Percentiles rank a stretch among this genome's conserved stretches.
phyloP scores from a whole-genome alignment of 73 alveolate genomes.

The Uronychia binucleata region DNA sequence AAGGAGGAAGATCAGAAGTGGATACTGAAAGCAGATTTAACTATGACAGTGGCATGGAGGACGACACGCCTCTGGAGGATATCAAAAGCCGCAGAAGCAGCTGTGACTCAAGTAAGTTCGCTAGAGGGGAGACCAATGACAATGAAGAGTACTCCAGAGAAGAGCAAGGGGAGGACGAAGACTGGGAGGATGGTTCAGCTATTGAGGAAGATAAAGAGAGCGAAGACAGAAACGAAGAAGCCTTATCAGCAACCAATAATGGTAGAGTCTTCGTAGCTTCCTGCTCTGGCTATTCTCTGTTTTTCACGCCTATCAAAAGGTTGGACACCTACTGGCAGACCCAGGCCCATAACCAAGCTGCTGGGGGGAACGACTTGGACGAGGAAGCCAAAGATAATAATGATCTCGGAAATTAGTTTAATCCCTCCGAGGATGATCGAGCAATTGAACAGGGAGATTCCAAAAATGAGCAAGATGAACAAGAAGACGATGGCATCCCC shows the following conservation, averaged over 20 bases:
- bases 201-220: background rate
- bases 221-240: background rate
- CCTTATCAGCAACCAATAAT: background rate
- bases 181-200: background rate
- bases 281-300: background rate
- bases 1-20: background rate
- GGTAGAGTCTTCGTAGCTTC: background rate
- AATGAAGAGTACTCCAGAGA: background rate
- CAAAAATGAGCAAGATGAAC: background rate
- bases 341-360: background rate
- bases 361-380: background rate
- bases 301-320: background rate
- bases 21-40: background rate
- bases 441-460: too few species aligned
- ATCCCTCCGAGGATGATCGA: background rate
- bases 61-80: background rate
- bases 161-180: background rate
- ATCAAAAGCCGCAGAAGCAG: background rate
- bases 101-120: background rate
- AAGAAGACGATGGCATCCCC: background rate
- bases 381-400: background rate
- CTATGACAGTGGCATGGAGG: background rate
- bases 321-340: background rate
- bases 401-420: background rate
- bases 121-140: too few species aligned